Conservation (phyloP, 768 basidiomycete species). For the Naganishia onofrii region DNA sequence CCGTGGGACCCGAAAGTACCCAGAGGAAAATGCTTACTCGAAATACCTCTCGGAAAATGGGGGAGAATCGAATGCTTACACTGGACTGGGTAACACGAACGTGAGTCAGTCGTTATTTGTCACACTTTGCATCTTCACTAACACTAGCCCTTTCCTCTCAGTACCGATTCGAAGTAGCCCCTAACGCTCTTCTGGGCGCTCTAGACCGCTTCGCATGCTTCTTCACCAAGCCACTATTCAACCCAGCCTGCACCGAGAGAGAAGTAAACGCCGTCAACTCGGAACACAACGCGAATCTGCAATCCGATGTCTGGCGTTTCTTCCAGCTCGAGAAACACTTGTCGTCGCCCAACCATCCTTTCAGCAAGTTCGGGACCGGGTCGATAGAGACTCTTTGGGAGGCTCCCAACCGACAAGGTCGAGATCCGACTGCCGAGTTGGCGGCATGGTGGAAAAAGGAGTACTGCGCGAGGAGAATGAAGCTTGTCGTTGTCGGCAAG, state of each 20-base stretch:
- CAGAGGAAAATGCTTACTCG: conserved; percentile 86
- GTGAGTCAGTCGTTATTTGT: conserved; percentile 57
- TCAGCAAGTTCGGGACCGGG: conserved; percentile 89
- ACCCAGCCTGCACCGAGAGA: conserved; percentile 51
- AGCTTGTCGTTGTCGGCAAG: conserved; percentile 61
- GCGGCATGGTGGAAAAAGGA: conserved; percentile 54
- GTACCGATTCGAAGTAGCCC: conserved; percentile 74
- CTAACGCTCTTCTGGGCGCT: conserved; percentile 49
- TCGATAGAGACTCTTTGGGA: conserved; percentile 57
- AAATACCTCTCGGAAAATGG: conserved; percentile 62
- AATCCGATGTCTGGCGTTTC: conserved; percentile 69
- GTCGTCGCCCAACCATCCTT: conserved; percentile 72
- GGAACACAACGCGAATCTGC: conserved; percentile 87
- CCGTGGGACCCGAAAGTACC: conserved; percentile 59
- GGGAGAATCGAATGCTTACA: conserved; percentile 80
- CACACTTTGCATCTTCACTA: conserved; percentile 58
- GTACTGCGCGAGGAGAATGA: conserved; percentile 55
- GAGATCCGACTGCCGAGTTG: conserved; percentile 53
- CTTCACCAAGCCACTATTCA: conserved; percentile 89
- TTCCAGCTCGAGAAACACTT: conserved; percentile 91
- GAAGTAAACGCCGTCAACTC: conserved; percentile 81
- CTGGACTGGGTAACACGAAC: conserved; percentile 85
- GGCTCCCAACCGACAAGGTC: conserved; percentile 50
- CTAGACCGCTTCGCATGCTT: conserved; percentile 59
- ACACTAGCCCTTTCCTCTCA: conserved; percentile 37